Evolutionary conservation across 1,284 basidiomycete genomes (phyloP), one percentile per base, ranked within the genome.

Genomic region (Cutaneotrichosporon mucoides): DNA sequence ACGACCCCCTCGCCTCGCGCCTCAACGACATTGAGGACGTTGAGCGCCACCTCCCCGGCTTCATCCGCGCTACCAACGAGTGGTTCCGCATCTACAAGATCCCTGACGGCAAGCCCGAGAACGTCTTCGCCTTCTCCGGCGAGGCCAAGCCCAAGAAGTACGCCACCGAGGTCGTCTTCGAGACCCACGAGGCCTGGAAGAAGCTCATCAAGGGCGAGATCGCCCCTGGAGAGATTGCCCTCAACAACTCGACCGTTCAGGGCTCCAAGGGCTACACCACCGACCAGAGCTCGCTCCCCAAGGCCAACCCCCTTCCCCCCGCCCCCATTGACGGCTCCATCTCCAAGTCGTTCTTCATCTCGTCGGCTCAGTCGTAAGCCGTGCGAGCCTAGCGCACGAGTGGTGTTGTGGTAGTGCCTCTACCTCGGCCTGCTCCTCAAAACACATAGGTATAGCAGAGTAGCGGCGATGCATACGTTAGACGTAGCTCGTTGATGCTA

Each of bases 121-220:
- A 98, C 83, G 88, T 90, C 72, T 99, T 99, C 73, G 96, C 96
- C 36, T 99, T 99, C 86, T 95, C 92, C 57, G 96, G 96, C 60
- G 96, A 99, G 82, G 95, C 95, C 68, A 99, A 99, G 85, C 96
- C 96, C 85, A 95, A 94, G 84, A 94, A 94, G 79, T 99, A 98
- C 79, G 96, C 96, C 54, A 92, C 89, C 55, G 95, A 98, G 81
- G 94, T 99, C 81, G 89, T 99, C 73, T 92, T 95, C 80, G 96
- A 99, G 81, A 95, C 92, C 82, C 89, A 99, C 79, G 95, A 98
- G 80, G 91, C 95, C 50, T 99, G 96, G 96, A 92, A 92, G 76
- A 90, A 91, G 75, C 86, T 99, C 72, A 84, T 94, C 76, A 81
- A 80, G 61, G 93, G 93, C 65, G 90, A 97, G 68, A 59, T 73